These are phyloP conservation scores for Acaromyces ingoldii DNA, from an alignment of 1,284 basidiomycete species.

Conservation along the genomic window DNA sequence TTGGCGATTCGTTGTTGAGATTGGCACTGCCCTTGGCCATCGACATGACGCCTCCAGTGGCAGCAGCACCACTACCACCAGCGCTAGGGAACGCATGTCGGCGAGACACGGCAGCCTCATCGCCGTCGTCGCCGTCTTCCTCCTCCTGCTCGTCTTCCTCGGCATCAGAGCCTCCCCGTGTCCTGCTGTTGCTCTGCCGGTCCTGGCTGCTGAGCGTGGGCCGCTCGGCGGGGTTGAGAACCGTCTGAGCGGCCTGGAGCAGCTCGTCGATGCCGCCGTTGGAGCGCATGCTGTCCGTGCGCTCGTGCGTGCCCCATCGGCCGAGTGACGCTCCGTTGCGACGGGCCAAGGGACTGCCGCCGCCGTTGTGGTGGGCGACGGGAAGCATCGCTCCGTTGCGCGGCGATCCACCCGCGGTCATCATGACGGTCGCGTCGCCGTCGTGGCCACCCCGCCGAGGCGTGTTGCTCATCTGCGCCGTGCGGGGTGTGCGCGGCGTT, in stretches of 20 bases:
- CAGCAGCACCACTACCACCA: background rate
- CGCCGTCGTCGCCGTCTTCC: background rate
- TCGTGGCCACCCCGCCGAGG: no score
- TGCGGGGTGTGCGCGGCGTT: constrained; percentile 6
- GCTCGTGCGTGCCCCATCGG: constrained; percentile 1
- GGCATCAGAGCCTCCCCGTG: background rate
- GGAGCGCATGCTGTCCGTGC: constrained; percentile 14
- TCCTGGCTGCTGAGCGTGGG: background rate
- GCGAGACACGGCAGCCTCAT: no score
- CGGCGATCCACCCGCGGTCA: background rate
- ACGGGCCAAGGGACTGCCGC: background rate
- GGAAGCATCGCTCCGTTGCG: constrained; percentile 1
- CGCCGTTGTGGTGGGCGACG: background rate
- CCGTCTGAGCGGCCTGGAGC: constrained; percentile 46
- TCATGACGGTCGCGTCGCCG: background rate
- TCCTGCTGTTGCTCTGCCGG: constrained; percentile 6
- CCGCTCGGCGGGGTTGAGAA: constrained; percentile 31
- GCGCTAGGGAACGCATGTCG: no score
- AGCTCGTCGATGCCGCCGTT: constrained; percentile 45
- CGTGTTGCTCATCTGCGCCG: no score
- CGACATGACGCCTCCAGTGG: background rate
- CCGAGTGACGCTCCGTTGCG: background rate
- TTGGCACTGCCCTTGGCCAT: background rate
- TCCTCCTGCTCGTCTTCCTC: background rate
- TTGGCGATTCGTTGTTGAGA: constrained; percentile 34